phyloP scores from a whole-genome alignment of 2,329 filamentous ascomycete species.

The Penicillium verrucosum region DNA sequence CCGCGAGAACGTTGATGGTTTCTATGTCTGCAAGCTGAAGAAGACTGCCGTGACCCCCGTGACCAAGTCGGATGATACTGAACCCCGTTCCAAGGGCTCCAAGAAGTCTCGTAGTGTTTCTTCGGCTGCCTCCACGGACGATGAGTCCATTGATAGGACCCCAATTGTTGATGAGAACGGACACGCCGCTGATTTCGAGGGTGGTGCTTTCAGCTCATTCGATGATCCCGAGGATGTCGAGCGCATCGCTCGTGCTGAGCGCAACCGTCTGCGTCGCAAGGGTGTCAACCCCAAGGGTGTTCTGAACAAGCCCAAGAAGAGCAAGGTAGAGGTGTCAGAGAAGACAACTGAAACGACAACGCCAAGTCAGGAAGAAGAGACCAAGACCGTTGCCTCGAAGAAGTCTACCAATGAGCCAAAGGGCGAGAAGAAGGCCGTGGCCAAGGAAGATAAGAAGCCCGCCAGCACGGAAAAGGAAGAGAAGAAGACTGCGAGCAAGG shows the following conservation, averaged over 20 bases:
- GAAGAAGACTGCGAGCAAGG: constrained; percentile 20
- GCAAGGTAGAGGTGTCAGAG: constrained; percentile 25
- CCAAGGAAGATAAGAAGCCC: constrained; percentile 24
- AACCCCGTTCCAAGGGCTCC: constrained; percentile 23
- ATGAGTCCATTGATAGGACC: constrained; percentile 62
- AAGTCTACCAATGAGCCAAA: constrained; percentile 12
- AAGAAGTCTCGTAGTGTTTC: constrained; percentile 21
- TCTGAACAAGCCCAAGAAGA: constrained; percentile 38
- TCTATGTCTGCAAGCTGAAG: constrained; percentile 97
- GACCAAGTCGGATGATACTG: constrained; percentile 23
- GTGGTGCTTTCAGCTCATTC: constrained; percentile 67
- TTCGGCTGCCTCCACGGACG: constrained; percentile 31
- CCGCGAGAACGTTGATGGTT: constrained; percentile 92
- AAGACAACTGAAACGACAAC: constrained; percentile 3
- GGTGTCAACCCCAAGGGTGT: constrained; percentile 68
- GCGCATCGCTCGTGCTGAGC: constrained; percentile 70
- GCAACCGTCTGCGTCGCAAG: constrained; percentile 69
- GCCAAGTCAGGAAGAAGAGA: constrained; percentile 19
- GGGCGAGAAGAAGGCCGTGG: constrained; percentile 16
- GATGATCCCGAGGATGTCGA: constrained; percentile 69
- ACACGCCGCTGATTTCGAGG: constrained; percentile 29
- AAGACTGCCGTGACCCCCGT: constrained; percentile 75
- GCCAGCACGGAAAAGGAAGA: constrained; percentile 11
- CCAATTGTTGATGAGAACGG: constrained; percentile 55
- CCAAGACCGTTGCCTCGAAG: constrained; percentile 8